Evolutionary conservation across 441 rosid genomes (phyloP).

Genomic region (Biscutella auriculata): DNA sequence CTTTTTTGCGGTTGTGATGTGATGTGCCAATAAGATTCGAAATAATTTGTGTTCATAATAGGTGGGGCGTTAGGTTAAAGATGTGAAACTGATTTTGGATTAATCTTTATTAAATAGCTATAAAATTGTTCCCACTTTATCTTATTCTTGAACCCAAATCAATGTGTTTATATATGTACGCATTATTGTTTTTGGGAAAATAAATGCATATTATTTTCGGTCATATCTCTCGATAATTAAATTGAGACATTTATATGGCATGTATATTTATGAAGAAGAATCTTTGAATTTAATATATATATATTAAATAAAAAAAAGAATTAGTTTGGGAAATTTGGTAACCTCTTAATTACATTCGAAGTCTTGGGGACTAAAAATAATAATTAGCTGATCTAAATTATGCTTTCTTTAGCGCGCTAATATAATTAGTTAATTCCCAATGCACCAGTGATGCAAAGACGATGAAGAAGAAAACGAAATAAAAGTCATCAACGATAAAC

Average conservation of each 20-base stretch:
- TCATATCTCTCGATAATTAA: no score
- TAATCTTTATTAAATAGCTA: neutral
- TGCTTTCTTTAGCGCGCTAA: conserved; percentile 23
- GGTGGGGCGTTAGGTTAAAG: neutral
- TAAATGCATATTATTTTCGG: no score
- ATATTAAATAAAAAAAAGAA: no score
- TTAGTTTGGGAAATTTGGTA: neutral
- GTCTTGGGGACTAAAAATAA: neutral
- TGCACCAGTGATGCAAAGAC: neutral
- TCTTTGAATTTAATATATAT: neutral
- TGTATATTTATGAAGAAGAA: neutral
- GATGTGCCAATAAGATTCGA: neutral
- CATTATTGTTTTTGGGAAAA: neutral
- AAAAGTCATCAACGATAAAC: conserved; percentile 1
- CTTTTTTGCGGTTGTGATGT: neutral
- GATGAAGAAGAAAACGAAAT: conserved; percentile 7
- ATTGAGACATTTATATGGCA: neutral
- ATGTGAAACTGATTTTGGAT: neutral
- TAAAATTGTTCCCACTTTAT: neutral
- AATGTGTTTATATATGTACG: neutral
- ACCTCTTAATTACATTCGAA: neutral
- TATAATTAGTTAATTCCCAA: conserved; percentile 14
- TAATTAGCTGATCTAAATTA: neutral
- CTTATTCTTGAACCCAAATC: neutral
- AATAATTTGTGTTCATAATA: neutral